A percentile compares a stretch with the other conserved stretches of the same genome.
Evolutionary conservation across 2,329 filamentous ascomycete genomes (phyloP).

Genomic region (Sporothrix schenckii): DNA sequence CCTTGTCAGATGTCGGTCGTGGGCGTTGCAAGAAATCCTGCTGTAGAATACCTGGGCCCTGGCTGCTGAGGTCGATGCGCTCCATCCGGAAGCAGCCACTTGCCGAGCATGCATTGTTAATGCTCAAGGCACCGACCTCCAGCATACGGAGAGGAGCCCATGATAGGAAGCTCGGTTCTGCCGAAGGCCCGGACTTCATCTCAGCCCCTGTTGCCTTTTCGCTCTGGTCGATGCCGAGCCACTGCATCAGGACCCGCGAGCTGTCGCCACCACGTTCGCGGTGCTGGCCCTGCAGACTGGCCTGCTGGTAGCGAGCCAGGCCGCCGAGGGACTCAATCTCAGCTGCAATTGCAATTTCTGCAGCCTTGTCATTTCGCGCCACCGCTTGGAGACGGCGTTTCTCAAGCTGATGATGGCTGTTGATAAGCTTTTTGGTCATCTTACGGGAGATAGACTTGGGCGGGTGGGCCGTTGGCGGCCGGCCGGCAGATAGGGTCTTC

Average conservation of each 20-base stretch:
- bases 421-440: constrained; percentile 66
- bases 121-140: constrained; percentile 86
- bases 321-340: constrained; percentile 64
- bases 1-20: constrained; percentile 62
- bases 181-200: neutral
- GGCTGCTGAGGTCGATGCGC: constrained; percentile 88
- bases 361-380: constrained; percentile 55
- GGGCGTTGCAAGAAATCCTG: constrained; percentile 95
- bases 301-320: constrained; percentile 65
- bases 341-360: constrained; percentile 51
- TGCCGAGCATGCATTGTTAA: constrained; percentile 78
- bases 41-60: constrained; percentile 76
- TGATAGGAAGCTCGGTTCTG: neutral
- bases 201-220: neutral
- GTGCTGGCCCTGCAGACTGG: constrained; percentile 69
- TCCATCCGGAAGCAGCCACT: constrained; percentile 71
- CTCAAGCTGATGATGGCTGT: constrained; percentile 66
- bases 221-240: constrained; percentile 52
- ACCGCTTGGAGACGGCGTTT: constrained; percentile 63
- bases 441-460: constrained; percentile 65
- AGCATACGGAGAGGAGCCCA: constrained; percentile 63
- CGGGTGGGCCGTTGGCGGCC: constrained; percentile 59
- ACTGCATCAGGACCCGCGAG: constrained; percentile 65
- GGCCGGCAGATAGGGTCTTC: constrained; percentile 56
- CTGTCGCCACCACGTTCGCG: constrained; percentile 69